A percentile compares a stretch with the other conserved stretches of the same genome.
Evolutionary conservation across 352 stramenopile genomes (phyloP).

Genomic region (Saprolegnia parasitica): DNA sequence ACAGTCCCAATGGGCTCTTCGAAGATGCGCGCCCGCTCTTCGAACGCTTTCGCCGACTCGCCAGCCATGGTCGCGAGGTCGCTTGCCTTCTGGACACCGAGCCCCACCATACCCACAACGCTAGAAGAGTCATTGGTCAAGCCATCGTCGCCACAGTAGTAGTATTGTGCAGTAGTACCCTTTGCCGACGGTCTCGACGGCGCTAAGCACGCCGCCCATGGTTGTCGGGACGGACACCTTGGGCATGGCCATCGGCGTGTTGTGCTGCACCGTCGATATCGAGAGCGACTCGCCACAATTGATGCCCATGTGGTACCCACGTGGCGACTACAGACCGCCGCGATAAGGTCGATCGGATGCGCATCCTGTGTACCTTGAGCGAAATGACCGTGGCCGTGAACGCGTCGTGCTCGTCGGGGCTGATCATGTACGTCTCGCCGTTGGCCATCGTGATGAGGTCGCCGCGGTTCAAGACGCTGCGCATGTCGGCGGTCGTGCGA

Average conservation of each 20-base stretch:
- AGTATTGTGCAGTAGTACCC: neutral
- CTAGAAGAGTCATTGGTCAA: neutral
- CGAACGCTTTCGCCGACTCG: conserved; percentile 18
- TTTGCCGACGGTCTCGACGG: conserved; percentile 22
- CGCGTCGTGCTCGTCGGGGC: conserved; percentile 17
- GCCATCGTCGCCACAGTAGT: neutral
- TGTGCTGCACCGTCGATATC: conserved; percentile 17
- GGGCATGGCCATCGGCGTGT: conserved; percentile 26
- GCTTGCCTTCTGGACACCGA: conserved; percentile 19
- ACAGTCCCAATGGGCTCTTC: conserved; percentile 24
- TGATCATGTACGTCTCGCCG: conserved; percentile 23
- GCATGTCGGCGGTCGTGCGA: conserved; percentile 24
- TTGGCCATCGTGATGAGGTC: conserved; percentile 27
- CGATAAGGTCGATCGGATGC: conserved; percentile 1
- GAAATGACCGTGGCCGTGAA: conserved; percentile 26
- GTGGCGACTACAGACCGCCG: neutral
- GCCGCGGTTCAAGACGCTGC: conserved; percentile 20
- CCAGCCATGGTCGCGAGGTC: conserved; percentile 16
- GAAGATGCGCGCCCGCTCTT: conserved; percentile 24
- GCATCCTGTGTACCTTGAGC: neutral
- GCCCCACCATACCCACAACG: conserved; percentile 18
- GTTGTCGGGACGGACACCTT: conserved; percentile 24
- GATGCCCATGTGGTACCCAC: conserved; percentile 3
- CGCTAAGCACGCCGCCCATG: conserved; percentile 21
- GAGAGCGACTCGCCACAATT: conserved; percentile 19